Base-by-base conservation (phyloP, 2,329 filamentous ascomycete genomes). In the Apiospora sp. region DNA sequence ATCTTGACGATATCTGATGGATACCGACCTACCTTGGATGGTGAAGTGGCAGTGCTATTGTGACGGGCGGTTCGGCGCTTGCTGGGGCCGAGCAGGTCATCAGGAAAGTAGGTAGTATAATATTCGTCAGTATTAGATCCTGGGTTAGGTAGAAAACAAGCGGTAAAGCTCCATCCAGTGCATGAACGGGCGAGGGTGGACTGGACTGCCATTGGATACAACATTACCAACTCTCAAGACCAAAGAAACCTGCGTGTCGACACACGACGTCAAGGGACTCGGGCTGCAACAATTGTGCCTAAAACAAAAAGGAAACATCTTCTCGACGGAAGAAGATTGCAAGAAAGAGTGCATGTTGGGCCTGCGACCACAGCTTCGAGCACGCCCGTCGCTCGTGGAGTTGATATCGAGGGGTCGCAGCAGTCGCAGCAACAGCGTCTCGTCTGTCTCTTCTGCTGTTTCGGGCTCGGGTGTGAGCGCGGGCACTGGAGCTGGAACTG, bases 381-480 rank as follows among this genome's bases (percentile, higher is more conserved):
- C 86, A 77, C 84, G 87, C 82, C 86, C 85, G 77, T 88, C 87
- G 74, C 81, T 89, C 76, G 84, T 89, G 80, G 87, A 89, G 74
- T 83, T 89, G 73, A 81, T 86, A 10, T 27, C 48, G 48, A 64
- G 58, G 58, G 58, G 30, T 34, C 58, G 58, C 71, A 72, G 75
- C 73, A 72, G 75, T 73, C 58, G 58, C 71, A 72, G 75, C 73
- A 78, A 75, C 61, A 69, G 75, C 49, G 67, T 46, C n/a, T 46
- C 67, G 10, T 64, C 58, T n/a, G 58, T 64, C n/a, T 34, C 58
- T 10, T 64, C 58, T 64, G 58, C 58, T 22, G 54, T 61, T 61
- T 61, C 54, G 54, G 54, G 51, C 51, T 34, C 27, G 19, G 27
- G 27, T 14, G 19, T 16, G 30, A 27, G 51, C 27, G 30, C 7